Evolutionary conservation across 331 rosid genomes (phyloP), one percentile per base, ranked within the genome.

Genomic region (Acacia concinna): DNA sequence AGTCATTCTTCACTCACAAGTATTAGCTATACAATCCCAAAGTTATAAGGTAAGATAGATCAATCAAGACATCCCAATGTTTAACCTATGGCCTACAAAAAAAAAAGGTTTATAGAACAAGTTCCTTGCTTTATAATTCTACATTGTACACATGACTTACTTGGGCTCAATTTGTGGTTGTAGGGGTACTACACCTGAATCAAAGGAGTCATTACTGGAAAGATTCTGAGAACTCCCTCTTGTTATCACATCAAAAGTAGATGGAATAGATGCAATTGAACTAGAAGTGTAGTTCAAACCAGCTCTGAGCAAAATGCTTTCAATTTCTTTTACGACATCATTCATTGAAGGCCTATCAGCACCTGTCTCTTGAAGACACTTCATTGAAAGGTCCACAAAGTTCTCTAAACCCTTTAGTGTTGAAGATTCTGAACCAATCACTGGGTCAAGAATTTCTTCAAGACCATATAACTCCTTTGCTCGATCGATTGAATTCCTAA

Each of bases 341-440:
- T 82, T 78, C 94, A 91, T 92, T 77, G 86, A 69, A 47, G 96
- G 96, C 79, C 97, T 85, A 23, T 73, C 74, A 47, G 77, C 68
- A 66, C 96, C 84, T 59, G 84, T 79, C 23, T 90, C 92, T 68
- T 82, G 88, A 64, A 92, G 89, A 82, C 97, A 90, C 23, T 82
- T 79, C 86, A 92, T 40, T 69, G 96, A 90, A 47, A 92, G 68
- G 71, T 89, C 90, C 62, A 92, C 84, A 44, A 85, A 86, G 73
- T 79, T 84, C 69, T 80, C 96, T 3, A 92, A 79, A 60, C 91
- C 93, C n/a, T 20, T 62, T 23, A 81, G 20, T 49, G 81, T 59
- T 71, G 87, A 51, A 34, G 87, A 43, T 40, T 74, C 85, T 5
- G 46, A 67, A 62, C 81, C 82, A 4, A 93, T 75, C 34, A 77